Evolutionary conservation across 1,139 yeast species (phyloP), one percentile per base, ranked within the genome.

Genomic region (Pichia terricola): DNA sequence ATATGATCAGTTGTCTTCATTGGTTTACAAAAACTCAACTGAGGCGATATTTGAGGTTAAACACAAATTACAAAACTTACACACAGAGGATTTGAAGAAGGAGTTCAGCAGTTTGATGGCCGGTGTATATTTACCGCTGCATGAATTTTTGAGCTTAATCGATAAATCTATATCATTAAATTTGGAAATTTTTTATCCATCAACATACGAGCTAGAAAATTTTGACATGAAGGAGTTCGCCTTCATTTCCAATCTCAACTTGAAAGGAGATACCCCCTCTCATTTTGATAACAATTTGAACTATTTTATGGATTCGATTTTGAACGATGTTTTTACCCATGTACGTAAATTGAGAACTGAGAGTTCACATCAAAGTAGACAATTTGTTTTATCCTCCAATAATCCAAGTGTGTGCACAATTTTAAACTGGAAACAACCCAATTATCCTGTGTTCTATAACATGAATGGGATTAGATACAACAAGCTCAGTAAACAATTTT

Each of bases 371-470:
- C 35, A 43, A 30, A 38, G 69, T 32, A 69, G 95, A 47, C 79
- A 91, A 0, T 67, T 91, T 34, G 79, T 89, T 6, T 84, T 91
- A 62, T 77, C 94, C 22, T 86, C 96, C 0, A 77, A 87, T 41
- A 88, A 88, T 62, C 84, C 96, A 32, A 76, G 81, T 41, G 86
- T 88, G 25, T 91, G 98, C 64, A 87, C 95, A 25, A 84, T 87
- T 41, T 69, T 91, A 54, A 91, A 91, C 63, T 91, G 98, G 98
- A 91, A 91, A 63, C 98, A 91, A 64, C 98, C 98, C 4, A 91
- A 89, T 62, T 91, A 84, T 64, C 96, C 98, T 0, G 97, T 91
- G 1, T 81, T 91, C 53, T 83, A 85, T 63, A 77, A 81, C 43
- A 77, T 89, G 76, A 81, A 78, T 55, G 86, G 87, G 10, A 68